Base-by-base conservation (phyloP, 2,329 filamentous ascomycete species). In the Colletotrichum brevisporum region DNA sequence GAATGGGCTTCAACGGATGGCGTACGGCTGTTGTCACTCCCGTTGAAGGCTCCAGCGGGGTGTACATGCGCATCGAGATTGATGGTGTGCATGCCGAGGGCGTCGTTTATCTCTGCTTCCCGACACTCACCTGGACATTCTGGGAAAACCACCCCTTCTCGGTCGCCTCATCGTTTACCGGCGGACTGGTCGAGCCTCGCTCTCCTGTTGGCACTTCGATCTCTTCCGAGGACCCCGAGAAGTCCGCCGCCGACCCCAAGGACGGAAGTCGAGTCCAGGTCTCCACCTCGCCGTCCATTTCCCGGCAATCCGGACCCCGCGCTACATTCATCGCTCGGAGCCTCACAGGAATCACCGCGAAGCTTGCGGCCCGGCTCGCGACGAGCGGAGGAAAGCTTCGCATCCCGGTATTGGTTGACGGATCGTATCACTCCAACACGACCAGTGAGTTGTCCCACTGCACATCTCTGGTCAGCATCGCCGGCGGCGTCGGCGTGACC, bases 111-210 rank as follows among this genome's bases (percentile, higher is more conserved):
- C 75, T 82, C 0, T 86, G 86, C 73, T 87, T 89, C 71, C 85
- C 86, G 0, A 82, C 81, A 0, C 72, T 86, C 1, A 80, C 71
- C 2, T 72, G 75, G 70, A 76, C 79, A 9, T 72, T 77, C 0
- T 88, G 86, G 85, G 85, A 88, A 73, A 88, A 85, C 53, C 87
- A 89, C 72, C 86, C 86, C 0, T 88, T 89, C 72, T 86, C 84
- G 1, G 73, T 85, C 27, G 67, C 79, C 4, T 52, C 41, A 5
- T 43, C 41, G 41, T 43, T 15, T n/a, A 12, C 41, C 16, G 41
- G 41, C 13, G 41, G 41, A 15, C 4, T 2, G 13, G 13, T n/a
- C 16, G 13, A 43, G 15, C 41, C 16, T 43, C 13, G 9, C 5
- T 43, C 41, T 3, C 41, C 41, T 12, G 41, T n/a, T 2, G 41